Percentiles rank a stretch among this genome's conserved stretches.
Conservation (phyloP, 257 asterid species). For the Primulina eburnea region DNA sequence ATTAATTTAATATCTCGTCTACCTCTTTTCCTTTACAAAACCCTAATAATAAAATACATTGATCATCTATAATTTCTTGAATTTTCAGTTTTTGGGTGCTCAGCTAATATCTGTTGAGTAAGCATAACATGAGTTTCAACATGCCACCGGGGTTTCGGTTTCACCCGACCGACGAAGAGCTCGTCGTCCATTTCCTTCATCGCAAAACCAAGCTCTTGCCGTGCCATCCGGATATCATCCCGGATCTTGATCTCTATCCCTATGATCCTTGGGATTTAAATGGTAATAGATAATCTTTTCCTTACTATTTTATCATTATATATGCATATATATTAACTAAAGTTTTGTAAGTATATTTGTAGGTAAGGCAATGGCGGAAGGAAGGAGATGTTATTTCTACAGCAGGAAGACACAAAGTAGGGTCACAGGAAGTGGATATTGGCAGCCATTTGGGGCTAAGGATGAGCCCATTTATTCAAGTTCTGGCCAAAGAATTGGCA, state of each 20-base stretch:
- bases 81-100: no score
- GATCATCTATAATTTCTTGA: no score
- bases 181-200: conserved; percentile 92
- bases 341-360: conserved; percentile 1
- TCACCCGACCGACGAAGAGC: conserved; percentile 87
- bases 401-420: conserved; percentile 79
- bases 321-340: no score
- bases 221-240: conserved; percentile 89
- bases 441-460: conserved; percentile 69
- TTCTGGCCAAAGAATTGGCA: conserved; percentile 49
- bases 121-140: conserved; percentile 55
- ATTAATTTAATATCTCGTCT: no score
- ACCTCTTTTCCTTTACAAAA: background rate
- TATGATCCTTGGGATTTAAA: conserved; percentile 94
- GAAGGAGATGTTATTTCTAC: conserved; percentile 85
- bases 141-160: conserved; percentile 95
- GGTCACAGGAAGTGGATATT: conserved; percentile 64
- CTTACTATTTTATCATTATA: no score
- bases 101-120: background rate
- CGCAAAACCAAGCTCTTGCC: conserved; percentile 82
- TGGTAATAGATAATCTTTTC: conserved; percentile 33
- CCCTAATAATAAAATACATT: background rate
- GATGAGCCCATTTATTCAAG: conserved; percentile 56
- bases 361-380: conserved; percentile 97
- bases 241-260: conserved; percentile 89